Evolutionary conservation across 2,329 filamentous ascomycete genomes (phyloP), one percentile per base, ranked within the genome.

Genomic region (Ophiocordyceps camponoti-rufipedis): DNA sequence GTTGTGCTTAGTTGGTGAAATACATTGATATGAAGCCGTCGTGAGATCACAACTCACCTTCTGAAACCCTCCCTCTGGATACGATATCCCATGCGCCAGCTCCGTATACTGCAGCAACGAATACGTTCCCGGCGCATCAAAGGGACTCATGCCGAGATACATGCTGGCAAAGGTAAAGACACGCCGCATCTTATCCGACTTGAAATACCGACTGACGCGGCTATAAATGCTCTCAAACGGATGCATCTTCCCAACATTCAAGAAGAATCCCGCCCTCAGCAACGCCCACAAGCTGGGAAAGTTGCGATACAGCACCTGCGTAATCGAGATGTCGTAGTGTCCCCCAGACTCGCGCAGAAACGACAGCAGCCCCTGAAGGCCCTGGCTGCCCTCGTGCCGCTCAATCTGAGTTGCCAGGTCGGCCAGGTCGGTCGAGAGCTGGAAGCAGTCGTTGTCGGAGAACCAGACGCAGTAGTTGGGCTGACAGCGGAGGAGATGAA

Each of bases 111-210:
- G 82, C 44, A 86, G 63, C 48, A 86, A 59, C 43, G 72, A 79
- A 61, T 86, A 86, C 2, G 82, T 85, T 4, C 77, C 80, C 0
- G 82, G 82, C 0, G 82, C 81, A 55, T 84, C 79, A 55, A 82
- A 86, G 0, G 82, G 82, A 46, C 71, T 78, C 82, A 86, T 86
- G 0, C 82, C 82, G 77, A 86, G 82, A 55, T 87, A 86, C 82
- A 86, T 87, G 53, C 78, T 85, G 19, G 75, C 80, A 59, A 86
- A 86, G 0, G 82, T 85, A 51, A 86, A 86, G 0, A 82, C 80
- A 28, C 80, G 64, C 48, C 82, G 66, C 53, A 86, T 55, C 29
- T 19, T 33, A 11, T 44, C 42, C 4, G 42, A 35, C 47, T 80
- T 66, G 58, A 86, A 86, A 54, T 85, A 85, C 49, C 69, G 70